Percentiles rank a stretch among this genome's conserved stretches.
Evolutionary conservation across 371 early-diverging fungal species (phyloP).

Genomic region (Circinella umbellata): DNA sequence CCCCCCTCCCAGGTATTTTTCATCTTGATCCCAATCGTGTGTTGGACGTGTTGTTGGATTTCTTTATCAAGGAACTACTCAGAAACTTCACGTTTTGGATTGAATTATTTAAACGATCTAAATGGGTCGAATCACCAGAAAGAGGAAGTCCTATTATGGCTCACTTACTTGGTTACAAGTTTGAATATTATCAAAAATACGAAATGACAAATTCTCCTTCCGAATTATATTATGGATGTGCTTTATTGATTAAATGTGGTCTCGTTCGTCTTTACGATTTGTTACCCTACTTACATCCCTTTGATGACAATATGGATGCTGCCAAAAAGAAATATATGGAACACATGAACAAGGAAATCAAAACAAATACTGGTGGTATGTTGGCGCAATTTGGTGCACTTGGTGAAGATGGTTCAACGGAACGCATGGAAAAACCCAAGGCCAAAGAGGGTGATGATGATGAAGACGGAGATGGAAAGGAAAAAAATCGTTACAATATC

Average conservation of each 20-base stretch:
- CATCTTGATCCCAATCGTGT: slow-evolving; percentile 91
- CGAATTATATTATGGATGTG: slow-evolving; percentile 43
- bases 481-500: slow-evolving; percentile 20
- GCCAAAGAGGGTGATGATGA: slow-evolving; percentile 16
- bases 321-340: slow-evolving; percentile 55
- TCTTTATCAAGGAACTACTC: slow-evolving; percentile 73
- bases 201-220: slow-evolving; percentile 32
- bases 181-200: slow-evolving; percentile 62
- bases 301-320: slow-evolving; percentile 54
- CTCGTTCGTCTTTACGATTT: slow-evolving; percentile 75
- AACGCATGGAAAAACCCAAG: slow-evolving; percentile 27
- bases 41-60: slow-evolving; percentile 82
- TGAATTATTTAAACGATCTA: slow-evolving; percentile 69
- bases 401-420: slow-evolving; percentile 47
- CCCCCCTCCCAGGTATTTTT: slow-evolving; percentile 64
- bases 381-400: slow-evolving; percentile 49
- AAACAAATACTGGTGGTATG: slow-evolving; percentile 37
- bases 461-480: slow-evolving; percentile 8
- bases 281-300: slow-evolving; percentile 69
- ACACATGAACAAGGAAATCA: slow-evolving; percentile 56
- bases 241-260: slow-evolving; percentile 67
- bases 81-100: slow-evolving; percentile 83
- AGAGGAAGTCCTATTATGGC: slow-evolving; percentile 54
- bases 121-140: slow-evolving; percentile 60
- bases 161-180: slow-evolving; percentile 89